Evolutionary conservation across 2,329 filamentous ascomycete genomes (phyloP), one percentile per base, ranked within the genome.

Genomic region (Fusarium agapanthi): DNA sequence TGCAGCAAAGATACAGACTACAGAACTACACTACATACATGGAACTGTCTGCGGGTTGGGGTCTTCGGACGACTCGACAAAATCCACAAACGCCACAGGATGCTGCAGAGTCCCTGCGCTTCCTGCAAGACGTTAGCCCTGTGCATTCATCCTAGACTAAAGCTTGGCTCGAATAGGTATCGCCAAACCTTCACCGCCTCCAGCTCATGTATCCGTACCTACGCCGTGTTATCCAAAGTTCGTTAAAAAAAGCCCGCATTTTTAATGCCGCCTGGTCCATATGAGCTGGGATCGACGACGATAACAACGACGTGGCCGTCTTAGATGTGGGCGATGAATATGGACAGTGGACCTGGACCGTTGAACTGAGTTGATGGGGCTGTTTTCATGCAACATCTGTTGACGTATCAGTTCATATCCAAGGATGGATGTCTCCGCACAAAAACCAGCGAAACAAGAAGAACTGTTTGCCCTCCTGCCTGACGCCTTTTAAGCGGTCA

Each of bases 101-200:
- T 56, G 55, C 48, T 50, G 34, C 48, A 28, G 44, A 55, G 65
- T 68, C 69, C 74, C 67, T 74, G 65, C 56, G 41, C 69, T 60
- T 57, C 50, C 60, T 69, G 67, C 72, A 57, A 69, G 40, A 58
- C 58, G 58, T 77, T 77, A 72, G 73, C 69, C 72, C 67, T 68
- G 72, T 77, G 72, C 73, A 75, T 74, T 62, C 26, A 73, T 74
- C 53, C 69, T 60, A 71, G 65, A 35, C 48, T 71, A 71, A 57
- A 41, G 34, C 53, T 72, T 73, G 65, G 60, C 76, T 73, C 56
- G 47, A 77, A 77, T 55, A 59, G 76, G 76, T 54, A 77, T 77
- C 75, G 76, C 56, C 65, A 71, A 76, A 62, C 71, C 67, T 65
- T 77, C 76, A 77, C 76, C 76, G 76, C 76, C 71, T 77, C 74